Percentiles rank a stretch among this genome's conserved stretches.
These are phyloP conservation scores for Hirsutella rhossiliensis DNA, from an alignment of 2,329 filamentous ascomycete genomes.

Conservation along the genomic window DNA sequence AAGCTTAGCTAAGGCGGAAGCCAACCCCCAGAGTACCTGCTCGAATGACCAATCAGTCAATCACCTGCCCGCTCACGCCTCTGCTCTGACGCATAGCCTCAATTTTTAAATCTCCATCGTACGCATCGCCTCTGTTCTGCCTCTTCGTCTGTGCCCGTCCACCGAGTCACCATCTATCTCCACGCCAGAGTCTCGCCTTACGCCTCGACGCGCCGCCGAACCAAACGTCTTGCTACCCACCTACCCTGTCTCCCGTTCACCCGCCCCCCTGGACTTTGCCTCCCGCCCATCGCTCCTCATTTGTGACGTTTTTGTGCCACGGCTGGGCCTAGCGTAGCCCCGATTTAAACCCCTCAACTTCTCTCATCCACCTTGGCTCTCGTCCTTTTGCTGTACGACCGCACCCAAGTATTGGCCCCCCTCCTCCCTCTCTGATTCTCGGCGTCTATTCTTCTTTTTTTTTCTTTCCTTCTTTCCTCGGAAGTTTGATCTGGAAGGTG, in stretches of 20 bases:
- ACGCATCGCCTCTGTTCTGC: too few species aligned
- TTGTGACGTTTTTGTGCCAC: not conserved
- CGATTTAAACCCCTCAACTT: not conserved
- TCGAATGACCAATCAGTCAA: not conserved
- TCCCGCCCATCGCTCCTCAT: not conserved
- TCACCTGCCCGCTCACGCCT: not conserved
- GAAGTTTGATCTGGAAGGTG: too few species aligned
- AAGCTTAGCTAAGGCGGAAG: too few species aligned
- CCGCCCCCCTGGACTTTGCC: not conserved
- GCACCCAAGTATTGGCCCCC: not conserved
- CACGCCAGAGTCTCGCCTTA: not conserved
- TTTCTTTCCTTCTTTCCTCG: too few species aligned
- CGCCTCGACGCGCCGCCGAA: not conserved
- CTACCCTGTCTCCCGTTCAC: not conserved
- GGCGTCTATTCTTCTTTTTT: not conserved
- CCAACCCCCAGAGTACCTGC: too few species aligned
- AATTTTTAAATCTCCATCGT: too few species aligned
- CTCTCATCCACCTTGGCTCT: not conserved
- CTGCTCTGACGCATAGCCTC: not conserved
- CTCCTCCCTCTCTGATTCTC: not conserved
- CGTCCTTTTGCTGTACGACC: not conserved
- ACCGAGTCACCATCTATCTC: too few species aligned
- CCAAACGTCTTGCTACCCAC: not conserved
- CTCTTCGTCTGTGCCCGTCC: too few species aligned
- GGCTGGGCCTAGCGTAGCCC: not conserved